phyloP scores from a whole-genome alignment of 495 filamentous ascomycete genomes.

The Xylaria intraflava region DNA sequence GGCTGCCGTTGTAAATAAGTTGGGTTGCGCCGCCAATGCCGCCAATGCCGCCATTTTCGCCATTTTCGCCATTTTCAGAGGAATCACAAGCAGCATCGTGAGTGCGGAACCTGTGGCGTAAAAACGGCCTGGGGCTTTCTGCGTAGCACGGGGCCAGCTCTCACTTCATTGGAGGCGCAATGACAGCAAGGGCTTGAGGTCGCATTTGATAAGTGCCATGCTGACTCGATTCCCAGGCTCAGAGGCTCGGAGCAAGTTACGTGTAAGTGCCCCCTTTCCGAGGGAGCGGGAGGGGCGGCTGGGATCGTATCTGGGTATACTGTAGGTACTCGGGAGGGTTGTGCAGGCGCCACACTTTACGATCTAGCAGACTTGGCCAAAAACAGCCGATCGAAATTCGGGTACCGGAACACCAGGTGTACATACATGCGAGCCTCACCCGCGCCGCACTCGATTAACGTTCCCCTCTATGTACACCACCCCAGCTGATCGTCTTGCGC shows the following conservation, averaged over 20 bases:
- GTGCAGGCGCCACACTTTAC: conserved; percentile 27
- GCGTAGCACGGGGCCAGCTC: background rate
- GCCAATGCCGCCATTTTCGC: background rate
- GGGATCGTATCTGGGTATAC: conserved; percentile 18
- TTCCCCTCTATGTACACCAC: background rate
- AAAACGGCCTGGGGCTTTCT: conserved; percentile 7
- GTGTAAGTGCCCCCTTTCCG: conserved; percentile 28
- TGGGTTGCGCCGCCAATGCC: conserved; percentile 8
- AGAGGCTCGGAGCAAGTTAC: conserved; percentile 23
- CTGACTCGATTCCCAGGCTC: conserved; percentile 19
- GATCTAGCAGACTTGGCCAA: conserved; percentile 15
- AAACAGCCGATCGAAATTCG: conserved; percentile 15
- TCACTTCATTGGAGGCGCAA: background rate
- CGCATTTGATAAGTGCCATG: conserved; percentile 12
- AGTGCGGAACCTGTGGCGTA: conserved; percentile 2
- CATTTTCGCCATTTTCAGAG: background rate
- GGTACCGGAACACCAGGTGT: conserved; percentile 16
- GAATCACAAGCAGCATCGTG: background rate
- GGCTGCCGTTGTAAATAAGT: conserved; percentile 1
- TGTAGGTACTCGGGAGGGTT: conserved; percentile 21
- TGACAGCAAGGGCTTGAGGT: conserved; percentile 3
- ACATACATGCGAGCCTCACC: conserved; percentile 12
- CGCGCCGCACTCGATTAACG: conserved; percentile 4
- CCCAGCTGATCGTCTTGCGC: background rate
- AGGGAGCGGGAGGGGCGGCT: conserved; percentile 16